A percentile compares a stretch with the other conserved stretches of the same genome.
phyloP scores from a whole-genome alignment of 257 asterid genomes.

The Plantago elongata region DNA sequence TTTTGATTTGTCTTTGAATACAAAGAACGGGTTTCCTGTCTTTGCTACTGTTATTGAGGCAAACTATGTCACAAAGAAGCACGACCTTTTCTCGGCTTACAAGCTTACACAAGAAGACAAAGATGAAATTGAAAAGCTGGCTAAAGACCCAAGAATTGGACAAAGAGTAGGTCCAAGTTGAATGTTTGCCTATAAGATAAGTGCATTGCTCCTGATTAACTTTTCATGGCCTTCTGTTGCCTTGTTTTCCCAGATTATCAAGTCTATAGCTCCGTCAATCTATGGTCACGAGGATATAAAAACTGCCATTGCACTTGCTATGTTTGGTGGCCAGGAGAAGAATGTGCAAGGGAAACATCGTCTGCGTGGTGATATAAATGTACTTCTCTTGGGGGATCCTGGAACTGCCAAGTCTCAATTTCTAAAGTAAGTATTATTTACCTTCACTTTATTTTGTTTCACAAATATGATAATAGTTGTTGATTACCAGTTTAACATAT shows the following conservation, averaged over 20 bases:
- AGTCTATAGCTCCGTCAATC: conserved; percentile 96
- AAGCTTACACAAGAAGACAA: conserved; percentile 97
- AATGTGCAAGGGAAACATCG: conserved; percentile 92
- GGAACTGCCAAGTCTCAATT: conserved; percentile 99
- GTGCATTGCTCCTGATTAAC: background rate
- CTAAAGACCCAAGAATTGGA: conserved; percentile 96
- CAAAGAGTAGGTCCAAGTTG: conserved; percentile 55
- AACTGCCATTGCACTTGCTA: conserved; percentile 93
- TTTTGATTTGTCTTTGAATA: conserved; percentile 87
- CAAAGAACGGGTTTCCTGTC: conserved; percentile 98
- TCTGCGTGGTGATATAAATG: conserved; percentile 88
- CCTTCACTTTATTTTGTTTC: conserved; percentile 18
- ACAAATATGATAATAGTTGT: background rate
- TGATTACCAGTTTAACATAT: conserved; percentile 18
- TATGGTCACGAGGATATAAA: conserved; percentile 97
- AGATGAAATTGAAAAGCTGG: conserved; percentile 89
- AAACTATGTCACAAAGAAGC: conserved; percentile 87
- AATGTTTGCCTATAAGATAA: background rate
- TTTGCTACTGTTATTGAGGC: conserved; percentile 99
- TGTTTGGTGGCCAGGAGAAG: conserved; percentile 99
- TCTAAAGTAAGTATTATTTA: conserved; percentile 61
- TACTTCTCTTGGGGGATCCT: conserved; percentile 95
- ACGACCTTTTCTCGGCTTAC: conserved; percentile 95
- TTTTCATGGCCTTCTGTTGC: conserved; percentile 2
- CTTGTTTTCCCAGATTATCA: conserved; percentile 46